These are phyloP conservation scores for Aspergillus luchuensis DNA, from an alignment of 2,329 filamentous ascomycete species.

Conservation along the genomic window DNA sequence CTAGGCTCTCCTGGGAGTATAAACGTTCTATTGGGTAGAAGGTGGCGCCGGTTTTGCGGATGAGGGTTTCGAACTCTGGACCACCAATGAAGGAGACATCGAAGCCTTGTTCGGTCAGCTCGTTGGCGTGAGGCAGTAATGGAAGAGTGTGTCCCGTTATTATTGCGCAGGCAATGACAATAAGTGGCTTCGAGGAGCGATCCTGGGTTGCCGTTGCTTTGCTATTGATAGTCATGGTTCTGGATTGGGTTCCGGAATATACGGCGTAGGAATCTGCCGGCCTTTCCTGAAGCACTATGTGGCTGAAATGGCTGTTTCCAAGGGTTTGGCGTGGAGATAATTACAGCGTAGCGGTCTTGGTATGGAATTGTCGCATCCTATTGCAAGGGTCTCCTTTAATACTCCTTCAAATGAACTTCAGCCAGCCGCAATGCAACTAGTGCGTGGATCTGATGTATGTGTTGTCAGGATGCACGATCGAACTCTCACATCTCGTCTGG, in stretches of 20 bases:
- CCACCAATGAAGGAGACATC: conserved; percentile 10
- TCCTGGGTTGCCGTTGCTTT: too few species aligned
- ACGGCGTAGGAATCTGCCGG: background rate
- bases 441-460: too few species aligned
- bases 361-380: too few species aligned
- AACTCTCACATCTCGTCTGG: too few species aligned
- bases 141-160: conserved; percentile 4
- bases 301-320: too few species aligned
- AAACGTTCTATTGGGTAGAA: background rate
- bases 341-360: too few species aligned
- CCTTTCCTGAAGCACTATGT: background rate
- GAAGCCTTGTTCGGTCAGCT: conserved; percentile 3
- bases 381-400: too few species aligned
- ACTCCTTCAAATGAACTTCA: too few species aligned
- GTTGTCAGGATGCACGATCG: too few species aligned
- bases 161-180: conserved; percentile 1
- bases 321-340: too few species aligned
- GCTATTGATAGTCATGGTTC: background rate
- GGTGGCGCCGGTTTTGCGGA: conserved; percentile 5
- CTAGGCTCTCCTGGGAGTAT: background rate
- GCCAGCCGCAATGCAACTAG: too few species aligned
- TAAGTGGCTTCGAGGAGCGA: background rate
- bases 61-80: background rate
- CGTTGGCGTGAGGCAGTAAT: conserved; percentile 1
- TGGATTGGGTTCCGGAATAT: too few species aligned